These are phyloP conservation scores for Limnanthes douglasii DNA, from an alignment of 345 rosid genomes.

Conservation along the genomic window DNA sequence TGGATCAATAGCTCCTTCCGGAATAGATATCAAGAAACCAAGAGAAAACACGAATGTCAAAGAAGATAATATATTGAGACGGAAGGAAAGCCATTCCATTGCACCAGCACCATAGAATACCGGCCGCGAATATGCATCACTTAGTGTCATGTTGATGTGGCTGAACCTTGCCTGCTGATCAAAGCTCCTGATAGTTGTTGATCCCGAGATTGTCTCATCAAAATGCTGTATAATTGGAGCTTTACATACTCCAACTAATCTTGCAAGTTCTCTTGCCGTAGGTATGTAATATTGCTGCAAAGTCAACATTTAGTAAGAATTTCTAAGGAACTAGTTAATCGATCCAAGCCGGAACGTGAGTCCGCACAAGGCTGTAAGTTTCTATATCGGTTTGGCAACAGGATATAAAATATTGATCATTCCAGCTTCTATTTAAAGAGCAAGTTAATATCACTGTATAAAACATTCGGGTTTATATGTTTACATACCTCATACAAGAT, in stretches of 20 bases:
- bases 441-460: no score
- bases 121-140: constrained; percentile 40
- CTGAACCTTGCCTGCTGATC: constrained; percentile 53
- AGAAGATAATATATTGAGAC: constrained; percentile 44
- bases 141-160: constrained; percentile 32
- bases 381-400: no score
- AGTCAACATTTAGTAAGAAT: no score
- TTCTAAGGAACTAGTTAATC: no score
- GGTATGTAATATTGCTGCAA: constrained; percentile 60
- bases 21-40: constrained; percentile 41
- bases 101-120: constrained; percentile 31
- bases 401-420: no score
- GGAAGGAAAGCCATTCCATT: constrained; percentile 69
- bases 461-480: no score
- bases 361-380: no score
- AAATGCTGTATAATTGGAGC: constrained; percentile 69
- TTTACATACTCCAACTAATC: constrained; percentile 52
- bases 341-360: no score
- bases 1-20: constrained; percentile 39
- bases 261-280: constrained; percentile 55
- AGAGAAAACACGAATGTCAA: constrained; percentile 40
- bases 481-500: constrained; percentile 57
- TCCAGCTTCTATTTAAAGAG: no score
- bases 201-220: constrained; percentile 58
- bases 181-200: constrained; percentile 54